These are phyloP conservation scores for Lactarius hatsudake DNA, from an alignment of 768 basidiomycete species.

Conservation along the genomic window DNA sequence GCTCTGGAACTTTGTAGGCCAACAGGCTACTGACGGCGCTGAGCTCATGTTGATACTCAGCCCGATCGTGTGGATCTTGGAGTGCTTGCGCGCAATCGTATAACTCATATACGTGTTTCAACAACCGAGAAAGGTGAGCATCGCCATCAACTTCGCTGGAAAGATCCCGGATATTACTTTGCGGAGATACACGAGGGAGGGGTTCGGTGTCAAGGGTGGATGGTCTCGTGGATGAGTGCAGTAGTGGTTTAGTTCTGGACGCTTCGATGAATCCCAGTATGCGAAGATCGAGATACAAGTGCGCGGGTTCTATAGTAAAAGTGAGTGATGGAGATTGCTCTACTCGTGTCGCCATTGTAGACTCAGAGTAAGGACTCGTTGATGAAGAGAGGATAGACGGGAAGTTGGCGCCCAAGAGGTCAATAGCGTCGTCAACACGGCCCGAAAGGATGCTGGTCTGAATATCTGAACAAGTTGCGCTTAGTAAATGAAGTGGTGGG, in stretches of 20 bases:
- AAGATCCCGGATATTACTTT: slow-evolving; percentile 31
- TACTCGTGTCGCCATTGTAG: slow-evolving; percentile 5
- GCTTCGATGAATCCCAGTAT: slow-evolving; percentile 87
- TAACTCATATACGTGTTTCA: slow-evolving; percentile 64
- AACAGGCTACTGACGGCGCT: slow-evolving; percentile 72
- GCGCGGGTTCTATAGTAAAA: slow-evolving; percentile 68
- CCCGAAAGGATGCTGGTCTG: slow-evolving; percentile 69
- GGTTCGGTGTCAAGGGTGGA: slow-evolving; percentile 14
- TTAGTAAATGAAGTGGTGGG: not conserved
- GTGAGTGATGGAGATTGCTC: slow-evolving; percentile 39
- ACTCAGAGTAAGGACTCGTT: not conserved
- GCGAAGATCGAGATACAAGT: slow-evolving; percentile 79
- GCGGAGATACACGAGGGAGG: slow-evolving; percentile 21
- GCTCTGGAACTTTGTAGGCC: slow-evolving; percentile 80
- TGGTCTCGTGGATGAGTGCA: slow-evolving; percentile 35
- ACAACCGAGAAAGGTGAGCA: slow-evolving; percentile 48
- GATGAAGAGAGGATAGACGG: slow-evolving; percentile 57
- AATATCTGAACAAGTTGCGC: slow-evolving; percentile 51
- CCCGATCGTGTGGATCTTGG: slow-evolving; percentile 51
- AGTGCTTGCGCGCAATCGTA: slow-evolving; percentile 60
- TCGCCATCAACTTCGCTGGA: slow-evolving; percentile 33
- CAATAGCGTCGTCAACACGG: slow-evolving; percentile 66
- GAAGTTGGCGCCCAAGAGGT: slow-evolving; percentile 66
- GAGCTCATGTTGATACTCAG: slow-evolving; percentile 66
- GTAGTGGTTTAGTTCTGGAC: slow-evolving; percentile 68